phyloP scores from a whole-genome alignment of 2,329 filamentous ascomycete genomes.

The Sporothrix pseudoabietina region DNA sequence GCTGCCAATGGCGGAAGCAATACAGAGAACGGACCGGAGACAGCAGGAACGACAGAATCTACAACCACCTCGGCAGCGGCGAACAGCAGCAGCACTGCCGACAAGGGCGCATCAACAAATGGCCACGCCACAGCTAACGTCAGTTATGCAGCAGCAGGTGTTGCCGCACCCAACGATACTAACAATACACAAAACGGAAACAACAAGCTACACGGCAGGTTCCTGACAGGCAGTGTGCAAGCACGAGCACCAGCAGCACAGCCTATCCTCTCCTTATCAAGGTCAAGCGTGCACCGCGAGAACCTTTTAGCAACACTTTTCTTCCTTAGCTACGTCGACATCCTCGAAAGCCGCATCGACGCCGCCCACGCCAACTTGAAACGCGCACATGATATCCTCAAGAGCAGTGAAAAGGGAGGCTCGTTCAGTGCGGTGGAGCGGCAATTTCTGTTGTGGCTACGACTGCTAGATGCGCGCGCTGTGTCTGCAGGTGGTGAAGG shows the following conservation, averaged over 20 bases:
- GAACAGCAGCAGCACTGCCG: neutral
- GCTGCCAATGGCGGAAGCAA: neutral
- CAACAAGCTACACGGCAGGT: neutral
- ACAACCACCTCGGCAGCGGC: neutral
- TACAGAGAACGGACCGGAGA: neutral
- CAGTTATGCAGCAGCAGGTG: neutral
- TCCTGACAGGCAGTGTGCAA: constrained; percentile 1
- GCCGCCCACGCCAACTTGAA: constrained; percentile 55
- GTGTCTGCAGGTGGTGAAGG: constrained; percentile 60
- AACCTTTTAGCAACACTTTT: constrained; percentile 55
- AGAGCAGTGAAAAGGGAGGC: constrained; percentile 44
- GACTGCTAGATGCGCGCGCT: constrained; percentile 57
- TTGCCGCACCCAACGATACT: neutral
- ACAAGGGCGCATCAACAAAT: neutral
- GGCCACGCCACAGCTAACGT: neutral
- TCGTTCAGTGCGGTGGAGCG: constrained; percentile 47
- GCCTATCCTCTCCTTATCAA: constrained; percentile 33
- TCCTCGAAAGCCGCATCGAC: constrained; percentile 48
- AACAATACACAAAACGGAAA: neutral
- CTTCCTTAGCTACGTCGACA: constrained; percentile 57
- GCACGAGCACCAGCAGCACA: constrained; percentile 1
- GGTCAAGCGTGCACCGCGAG: constrained; percentile 44
- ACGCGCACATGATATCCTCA: constrained; percentile 53
- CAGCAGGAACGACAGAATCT: neutral
- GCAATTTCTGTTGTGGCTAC: constrained; percentile 57